Percentiles rank a stretch among this genome's conserved stretches.
phyloP scores from a whole-genome alignment of 2,329 filamentous ascomycete genomes.

The Arthrobotrys sphaeroides region DNA sequence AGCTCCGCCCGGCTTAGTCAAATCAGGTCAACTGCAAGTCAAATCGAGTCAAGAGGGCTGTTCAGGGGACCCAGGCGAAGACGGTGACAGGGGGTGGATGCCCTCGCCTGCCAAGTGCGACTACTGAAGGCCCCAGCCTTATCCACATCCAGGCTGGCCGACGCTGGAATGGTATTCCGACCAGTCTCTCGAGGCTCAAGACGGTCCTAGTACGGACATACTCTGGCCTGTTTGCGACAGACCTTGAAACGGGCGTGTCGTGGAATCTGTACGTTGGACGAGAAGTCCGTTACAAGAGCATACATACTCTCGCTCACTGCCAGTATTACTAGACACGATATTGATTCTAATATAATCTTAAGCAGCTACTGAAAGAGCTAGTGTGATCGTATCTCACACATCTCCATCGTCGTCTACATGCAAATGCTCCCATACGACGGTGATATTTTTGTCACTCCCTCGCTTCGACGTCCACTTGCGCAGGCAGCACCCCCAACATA shows the following conservation, averaged over 20 bases:
- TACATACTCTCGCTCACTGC: neutral
- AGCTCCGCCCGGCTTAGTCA: constrained; percentile 34
- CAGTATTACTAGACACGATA: neutral
- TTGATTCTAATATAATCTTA: neutral
- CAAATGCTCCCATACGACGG: constrained; percentile 5
- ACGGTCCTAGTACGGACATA: constrained; percentile 1
- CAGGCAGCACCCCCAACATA: constrained; percentile 7
- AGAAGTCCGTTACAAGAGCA: constrained; percentile 18
- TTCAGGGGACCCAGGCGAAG: constrained; percentile 35
- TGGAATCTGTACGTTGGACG: constrained; percentile 23
- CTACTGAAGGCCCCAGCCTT: constrained; percentile 18
- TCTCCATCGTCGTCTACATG: neutral
- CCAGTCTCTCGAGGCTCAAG: constrained; percentile 8
- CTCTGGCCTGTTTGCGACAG: constrained; percentile 12
- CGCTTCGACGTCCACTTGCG: constrained; percentile 1
- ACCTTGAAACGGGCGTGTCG: constrained; percentile 9
- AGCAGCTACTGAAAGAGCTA: constrained; percentile 1
- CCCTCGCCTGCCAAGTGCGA: constrained; percentile 25
- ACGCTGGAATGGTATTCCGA: constrained; percentile 6
- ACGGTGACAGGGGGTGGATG: constrained; percentile 8
- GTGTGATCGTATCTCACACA: neutral
- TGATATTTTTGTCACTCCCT: constrained; percentile 22
- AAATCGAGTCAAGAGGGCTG: constrained; percentile 15
- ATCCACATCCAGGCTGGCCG: constrained; percentile 10
- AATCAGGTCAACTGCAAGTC: neutral